A percentile compares a stretch with the other conserved stretches of the same genome.
These are phyloP conservation scores for Candida adriatica DNA, from an alignment of 805 yeast species.

Conservation along the genomic window DNA sequence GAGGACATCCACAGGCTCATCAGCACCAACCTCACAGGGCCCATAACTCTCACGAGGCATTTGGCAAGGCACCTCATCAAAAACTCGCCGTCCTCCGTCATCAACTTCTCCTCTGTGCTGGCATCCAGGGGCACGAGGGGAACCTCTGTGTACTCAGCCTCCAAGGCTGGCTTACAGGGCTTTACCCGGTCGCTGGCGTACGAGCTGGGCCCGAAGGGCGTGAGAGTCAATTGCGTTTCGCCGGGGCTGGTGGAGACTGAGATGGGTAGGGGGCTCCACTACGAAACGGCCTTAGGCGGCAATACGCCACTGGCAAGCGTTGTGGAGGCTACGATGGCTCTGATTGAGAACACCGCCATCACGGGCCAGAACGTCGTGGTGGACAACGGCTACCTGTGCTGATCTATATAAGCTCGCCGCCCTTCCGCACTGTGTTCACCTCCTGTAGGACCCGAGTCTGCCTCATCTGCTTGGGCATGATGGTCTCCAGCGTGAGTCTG, in stretches of 20 bases:
- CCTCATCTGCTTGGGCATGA: no score
- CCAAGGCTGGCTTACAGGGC: slow-evolving; percentile 64
- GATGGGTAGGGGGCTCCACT: slow-evolving; percentile 33
- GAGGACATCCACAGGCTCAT: slow-evolving; percentile 40
- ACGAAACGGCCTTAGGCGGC: slow-evolving; percentile 15
- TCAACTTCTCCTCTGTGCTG: slow-evolving; percentile 64
- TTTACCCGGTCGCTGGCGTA: slow-evolving; percentile 52
- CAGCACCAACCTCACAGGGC: slow-evolving; percentile 50
- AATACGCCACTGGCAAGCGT: slow-evolving; percentile 20
- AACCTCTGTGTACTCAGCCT: slow-evolving; percentile 57
- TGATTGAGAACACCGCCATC: slow-evolving; percentile 19
- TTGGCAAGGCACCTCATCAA: slow-evolving; percentile 46
- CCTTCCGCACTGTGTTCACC: no score
- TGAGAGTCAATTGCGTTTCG: slow-evolving; percentile 57
- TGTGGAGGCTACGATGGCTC: slow-evolving; percentile 16
- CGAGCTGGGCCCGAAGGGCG: slow-evolving; percentile 46
- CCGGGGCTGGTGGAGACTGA: slow-evolving; percentile 72
- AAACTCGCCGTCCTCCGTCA: slow-evolving; percentile 31
- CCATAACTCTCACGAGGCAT: slow-evolving; percentile 51
- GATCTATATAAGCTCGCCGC: slow-evolving; percentile 5
- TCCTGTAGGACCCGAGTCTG: no score
- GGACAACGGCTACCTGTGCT: slow-evolving; percentile 25
- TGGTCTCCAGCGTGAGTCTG: neutral
- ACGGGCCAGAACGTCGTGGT: slow-evolving; percentile 27
- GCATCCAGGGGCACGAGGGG: slow-evolving; percentile 46